These are phyloP conservation scores for Talaromyces sp. DNA, from an alignment of 2,329 filamentous ascomycete genomes.

Conservation along the genomic window DNA sequence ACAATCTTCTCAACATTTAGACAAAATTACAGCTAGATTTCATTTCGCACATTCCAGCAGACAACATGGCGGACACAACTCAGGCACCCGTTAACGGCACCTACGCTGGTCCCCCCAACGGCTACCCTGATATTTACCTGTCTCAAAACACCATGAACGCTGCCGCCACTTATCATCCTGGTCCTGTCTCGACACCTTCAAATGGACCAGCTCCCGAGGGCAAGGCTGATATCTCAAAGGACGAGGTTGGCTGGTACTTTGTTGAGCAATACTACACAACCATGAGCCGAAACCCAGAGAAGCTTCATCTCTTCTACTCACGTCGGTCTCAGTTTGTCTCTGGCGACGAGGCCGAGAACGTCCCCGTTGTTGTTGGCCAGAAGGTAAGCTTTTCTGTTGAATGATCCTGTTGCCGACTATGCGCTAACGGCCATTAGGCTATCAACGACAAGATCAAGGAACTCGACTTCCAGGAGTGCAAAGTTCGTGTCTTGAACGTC, in stretches of 20 bases:
- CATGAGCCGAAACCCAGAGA: slow-evolving; percentile 87
- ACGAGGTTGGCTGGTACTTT: slow-evolving; percentile 99
- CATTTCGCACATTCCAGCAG: slow-evolving; percentile 5
- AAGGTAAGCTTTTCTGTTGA: slow-evolving; percentile 57
- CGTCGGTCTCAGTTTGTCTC: slow-evolving; percentile 94
- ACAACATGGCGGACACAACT: slow-evolving; percentile 40
- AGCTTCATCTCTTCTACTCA: slow-evolving; percentile 93
- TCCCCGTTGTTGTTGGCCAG: slow-evolving; percentile 81
- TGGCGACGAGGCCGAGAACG: slow-evolving; percentile 83
- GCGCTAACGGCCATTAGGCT: slow-evolving; percentile 52
- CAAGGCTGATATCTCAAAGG: slow-evolving; percentile 62
- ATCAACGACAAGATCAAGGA: slow-evolving; percentile 94
- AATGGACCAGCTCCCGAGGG: slow-evolving; percentile 36
- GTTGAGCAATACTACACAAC: slow-evolving; percentile 99
- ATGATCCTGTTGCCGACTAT: neutral
- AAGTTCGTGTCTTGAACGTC: slow-evolving; percentile 96
- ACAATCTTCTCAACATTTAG: neutral
- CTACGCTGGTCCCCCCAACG: slow-evolving; percentile 40
- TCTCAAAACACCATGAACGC: slow-evolving; percentile 32
- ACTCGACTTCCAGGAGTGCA: slow-evolving; percentile 94
- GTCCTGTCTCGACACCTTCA: slow-evolving; percentile 38
- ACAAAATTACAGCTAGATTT: neutral
- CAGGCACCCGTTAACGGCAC: slow-evolving; percentile 42
- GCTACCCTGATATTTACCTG: slow-evolving; percentile 35
- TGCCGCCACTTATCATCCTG: slow-evolving; percentile 38